Base-by-base conservation (phyloP, 495 filamentous ascomycete genomes). In the Penicillium pulvis region DNA sequence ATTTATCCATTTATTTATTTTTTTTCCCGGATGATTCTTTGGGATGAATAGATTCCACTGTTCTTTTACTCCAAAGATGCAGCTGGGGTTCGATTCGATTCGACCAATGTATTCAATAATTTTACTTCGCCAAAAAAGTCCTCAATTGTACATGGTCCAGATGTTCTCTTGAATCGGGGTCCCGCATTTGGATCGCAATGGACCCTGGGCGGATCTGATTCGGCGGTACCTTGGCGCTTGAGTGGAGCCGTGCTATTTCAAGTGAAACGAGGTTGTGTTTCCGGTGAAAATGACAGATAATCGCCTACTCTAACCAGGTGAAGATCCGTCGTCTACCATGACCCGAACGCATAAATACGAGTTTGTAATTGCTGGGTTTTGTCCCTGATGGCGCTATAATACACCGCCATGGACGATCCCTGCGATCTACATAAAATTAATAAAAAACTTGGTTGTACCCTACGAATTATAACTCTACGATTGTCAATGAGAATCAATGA, bases 351-450 rank as follows among this genome's bases (percentile, higher is more conserved):
- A 31, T 17, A 31, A 33, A 2, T 49, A 49, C 46, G 46, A 26
- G 46, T 49, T 49, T 17, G 24, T 31, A 41, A 41, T 41, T n/a
- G 46, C 11, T 31, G 31, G 23, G 23, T 26, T 49, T 31, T 8
- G 46, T 20, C n/a, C 46, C 11, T 52, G 31, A 17, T 36, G 50
- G 50, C 35, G 35, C 24, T 26, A 12, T 19, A 14, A 30, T 53
- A 43, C 51, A 53, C 51, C 35, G 51, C 35, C 35, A 53, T 23
- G 33, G 51, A 39, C 23, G 51, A 53, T 53, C 51, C 12, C 16
- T n/a, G 36, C 36, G 51, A 53, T 53, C 51, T 53, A 53, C 50
- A 52, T 12, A 23, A 19, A 39, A 39, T 2, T 10, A 16, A 19
- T 23, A 30, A 49, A 48, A 30, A 49, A 49, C 43, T 8, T 46